Conservation (phyloP, 2,329 filamentous ascomycete genomes). For the Botrytis squamosa region DNA sequence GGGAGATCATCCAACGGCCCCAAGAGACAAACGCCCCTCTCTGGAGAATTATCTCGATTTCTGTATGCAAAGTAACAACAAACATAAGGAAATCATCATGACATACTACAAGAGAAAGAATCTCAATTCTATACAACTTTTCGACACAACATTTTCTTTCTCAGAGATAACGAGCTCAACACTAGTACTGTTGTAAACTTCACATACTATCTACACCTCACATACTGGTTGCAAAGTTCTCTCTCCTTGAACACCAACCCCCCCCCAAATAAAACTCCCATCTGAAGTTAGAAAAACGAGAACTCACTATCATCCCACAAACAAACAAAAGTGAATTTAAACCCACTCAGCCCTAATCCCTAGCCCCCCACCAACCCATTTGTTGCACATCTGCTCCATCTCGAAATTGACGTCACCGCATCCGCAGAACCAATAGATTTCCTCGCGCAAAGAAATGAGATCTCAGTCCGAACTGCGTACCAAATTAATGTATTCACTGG, state of each 20-base stretch:
- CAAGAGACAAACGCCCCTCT: neutral
- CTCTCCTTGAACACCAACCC: neutral
- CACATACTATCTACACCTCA: neutral
- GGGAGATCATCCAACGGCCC: neutral
- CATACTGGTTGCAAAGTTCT: neutral
- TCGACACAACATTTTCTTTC: neutral
- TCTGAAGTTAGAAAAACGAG: neutral
- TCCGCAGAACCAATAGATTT: neutral
- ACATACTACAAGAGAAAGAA: fast-evolving
- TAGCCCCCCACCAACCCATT: neutral
- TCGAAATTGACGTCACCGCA: neutral
- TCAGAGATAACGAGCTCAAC: neutral
- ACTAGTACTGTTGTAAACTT: fast-evolving
- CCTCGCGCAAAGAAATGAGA: neutral
- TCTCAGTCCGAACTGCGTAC: no score
- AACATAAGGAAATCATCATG: neutral
- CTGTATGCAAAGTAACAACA: neutral
- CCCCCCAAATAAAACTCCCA: neutral
- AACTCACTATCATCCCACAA: neutral
- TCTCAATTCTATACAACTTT: neutral
- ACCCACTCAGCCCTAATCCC: no score
- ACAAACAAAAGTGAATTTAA: neutral
- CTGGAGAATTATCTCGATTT: neutral
- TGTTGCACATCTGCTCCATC: neutral
- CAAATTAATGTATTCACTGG: neutral